Percentiles rank a stretch among this genome's conserved stretches.
phyloP scores from a whole-genome alignment of 768 basidiomycete genomes.

The Cyclocybe cylindracea region DNA sequence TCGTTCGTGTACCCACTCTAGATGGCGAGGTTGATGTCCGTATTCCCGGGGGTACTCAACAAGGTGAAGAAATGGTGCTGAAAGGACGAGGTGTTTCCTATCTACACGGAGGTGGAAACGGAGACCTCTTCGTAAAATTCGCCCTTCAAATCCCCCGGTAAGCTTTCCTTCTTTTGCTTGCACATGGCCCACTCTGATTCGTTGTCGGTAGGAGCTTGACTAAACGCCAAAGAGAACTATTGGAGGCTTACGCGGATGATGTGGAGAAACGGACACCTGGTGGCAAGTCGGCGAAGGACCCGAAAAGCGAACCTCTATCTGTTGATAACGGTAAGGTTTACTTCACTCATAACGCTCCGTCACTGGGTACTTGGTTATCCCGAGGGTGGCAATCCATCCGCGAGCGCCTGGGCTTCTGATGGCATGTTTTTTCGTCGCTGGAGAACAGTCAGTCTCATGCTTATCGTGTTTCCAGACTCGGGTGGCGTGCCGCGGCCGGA shows the following conservation, averaged over 20 bases:
- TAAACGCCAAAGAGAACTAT: conserved; percentile 78
- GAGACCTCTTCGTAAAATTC: conserved; percentile 91
- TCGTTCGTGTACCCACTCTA: conserved; percentile 88
- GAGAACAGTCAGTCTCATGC: conserved; percentile 23
- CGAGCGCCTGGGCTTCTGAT: conserved; percentile 68
- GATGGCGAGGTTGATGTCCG: conserved; percentile 96
- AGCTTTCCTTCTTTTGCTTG: conserved; percentile 22
- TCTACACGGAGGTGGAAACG: conserved; percentile 59
- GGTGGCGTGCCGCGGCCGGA: conserved; percentile 25
- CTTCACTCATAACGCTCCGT: conserved; percentile 59
- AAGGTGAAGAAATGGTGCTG: conserved; percentile 95
- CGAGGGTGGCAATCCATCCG: conserved; percentile 68
- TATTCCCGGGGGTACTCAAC: conserved; percentile 91
- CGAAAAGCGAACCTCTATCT: conserved; percentile 23
- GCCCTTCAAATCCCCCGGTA: conserved; percentile 88
- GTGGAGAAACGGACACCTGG: conserved; percentile 58
- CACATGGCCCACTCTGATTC: conserved; percentile 5
- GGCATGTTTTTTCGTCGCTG: conserved; percentile 46
- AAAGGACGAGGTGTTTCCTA: conserved; percentile 81
- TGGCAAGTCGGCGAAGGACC: conserved; percentile 9
- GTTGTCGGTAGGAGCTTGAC: conserved; percentile 67
- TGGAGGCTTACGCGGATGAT: conserved; percentile 91
- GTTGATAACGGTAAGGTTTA: conserved; percentile 76
- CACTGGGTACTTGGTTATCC: conserved; percentile 69
- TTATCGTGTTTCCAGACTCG: conserved; percentile 14